These are phyloP conservation scores for Fistulinella prunicolor DNA, from an alignment of 768 basidiomycete species.

Conservation along the genomic window DNA sequence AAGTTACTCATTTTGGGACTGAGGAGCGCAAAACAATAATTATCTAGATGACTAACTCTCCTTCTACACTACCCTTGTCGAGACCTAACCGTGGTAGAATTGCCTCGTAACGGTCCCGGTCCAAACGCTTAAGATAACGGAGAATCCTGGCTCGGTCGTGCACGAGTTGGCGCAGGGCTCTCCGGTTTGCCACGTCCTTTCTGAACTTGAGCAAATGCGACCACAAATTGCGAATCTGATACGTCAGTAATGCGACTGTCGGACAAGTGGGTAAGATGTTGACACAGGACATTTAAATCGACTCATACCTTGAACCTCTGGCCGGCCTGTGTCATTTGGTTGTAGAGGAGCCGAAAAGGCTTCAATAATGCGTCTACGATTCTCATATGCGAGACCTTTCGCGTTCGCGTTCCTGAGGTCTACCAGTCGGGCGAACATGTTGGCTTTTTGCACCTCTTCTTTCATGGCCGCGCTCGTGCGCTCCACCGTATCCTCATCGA, in stretches of 20 bases:
- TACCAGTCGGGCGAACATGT: slow-evolving; percentile 61
- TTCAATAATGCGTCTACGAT: slow-evolving; percentile 71
- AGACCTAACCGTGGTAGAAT: slow-evolving; percentile 73
- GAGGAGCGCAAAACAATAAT: background rate
- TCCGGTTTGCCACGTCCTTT: slow-evolving; percentile 74
- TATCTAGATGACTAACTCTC: slow-evolving; percentile 73
- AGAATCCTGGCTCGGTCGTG: slow-evolving; percentile 83
- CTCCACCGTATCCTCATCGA: slow-evolving; percentile 19
- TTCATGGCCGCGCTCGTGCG: slow-evolving; percentile 26
- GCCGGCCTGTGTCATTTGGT: slow-evolving; percentile 72
- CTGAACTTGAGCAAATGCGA: slow-evolving; percentile 64
- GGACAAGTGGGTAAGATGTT: background rate
- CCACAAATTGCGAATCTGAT: slow-evolving; percentile 81
- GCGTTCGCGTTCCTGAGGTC: slow-evolving; percentile 90
- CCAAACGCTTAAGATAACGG: slow-evolving; percentile 65
- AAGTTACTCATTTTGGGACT: no score
- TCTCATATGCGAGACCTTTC: slow-evolving; percentile 82
- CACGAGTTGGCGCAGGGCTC: slow-evolving; percentile 72
- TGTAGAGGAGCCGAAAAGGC: slow-evolving; percentile 73
- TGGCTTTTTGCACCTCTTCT: slow-evolving; percentile 46
- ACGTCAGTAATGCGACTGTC: slow-evolving; percentile 82
- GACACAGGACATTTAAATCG: background rate
- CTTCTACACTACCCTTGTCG: slow-evolving; percentile 79
- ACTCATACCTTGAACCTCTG: slow-evolving; percentile 85
- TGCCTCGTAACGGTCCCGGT: slow-evolving; percentile 70